phyloP scores from a whole-genome alignment of 2,329 filamentous ascomycete species.

The Neonectria hederae region DNA sequence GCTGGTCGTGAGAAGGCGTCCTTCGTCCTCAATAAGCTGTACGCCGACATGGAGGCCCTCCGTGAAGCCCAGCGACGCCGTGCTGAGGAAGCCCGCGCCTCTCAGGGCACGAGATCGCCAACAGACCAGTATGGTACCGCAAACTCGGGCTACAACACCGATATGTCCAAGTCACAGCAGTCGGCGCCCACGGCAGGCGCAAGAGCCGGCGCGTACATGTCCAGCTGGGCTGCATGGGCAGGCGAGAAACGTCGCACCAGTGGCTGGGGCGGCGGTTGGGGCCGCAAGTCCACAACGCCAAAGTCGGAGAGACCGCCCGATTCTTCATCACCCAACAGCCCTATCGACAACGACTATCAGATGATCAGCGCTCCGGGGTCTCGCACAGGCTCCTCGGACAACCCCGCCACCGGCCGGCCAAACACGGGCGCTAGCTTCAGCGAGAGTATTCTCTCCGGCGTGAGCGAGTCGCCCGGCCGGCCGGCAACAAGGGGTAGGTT shows the following conservation, averaged over 20 bases:
- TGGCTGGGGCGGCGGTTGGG: slow-evolving; percentile 56
- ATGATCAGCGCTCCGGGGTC: slow-evolving; percentile 46
- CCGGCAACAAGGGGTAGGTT: slow-evolving; percentile 30
- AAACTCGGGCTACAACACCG: slow-evolving; percentile 32
- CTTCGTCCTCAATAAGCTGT: slow-evolving; percentile 86
- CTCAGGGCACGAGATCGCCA: slow-evolving; percentile 26
- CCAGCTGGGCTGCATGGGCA: slow-evolving; percentile 75
- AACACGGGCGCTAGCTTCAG: slow-evolving; percentile 55
- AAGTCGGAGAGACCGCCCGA: slow-evolving; percentile 48
- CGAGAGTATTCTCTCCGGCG: slow-evolving; percentile 56
- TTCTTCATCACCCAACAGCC: slow-evolving; percentile 47
- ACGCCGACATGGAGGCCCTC: slow-evolving; percentile 83
- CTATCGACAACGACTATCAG: slow-evolving; percentile 52
- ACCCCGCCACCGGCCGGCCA: slow-evolving; percentile 43
- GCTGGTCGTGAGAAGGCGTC: slow-evolving; percentile 89
- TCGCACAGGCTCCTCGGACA: slow-evolving; percentile 42
- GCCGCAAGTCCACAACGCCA: slow-evolving; percentile 44
- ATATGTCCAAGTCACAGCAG: slow-evolving; percentile 55
- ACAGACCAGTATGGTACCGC: slow-evolving; percentile 22
- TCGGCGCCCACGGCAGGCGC: slow-evolving; percentile 60
- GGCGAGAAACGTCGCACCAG: slow-evolving; percentile 76
- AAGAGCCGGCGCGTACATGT: slow-evolving; percentile 71
- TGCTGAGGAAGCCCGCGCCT: slow-evolving; percentile 49
- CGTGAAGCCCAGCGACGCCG: slow-evolving; percentile 57
- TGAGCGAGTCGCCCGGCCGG: slow-evolving; percentile 42